Conservation (phyloP, 179 eudicot genomes). For the Drosera spatulata region DNA sequence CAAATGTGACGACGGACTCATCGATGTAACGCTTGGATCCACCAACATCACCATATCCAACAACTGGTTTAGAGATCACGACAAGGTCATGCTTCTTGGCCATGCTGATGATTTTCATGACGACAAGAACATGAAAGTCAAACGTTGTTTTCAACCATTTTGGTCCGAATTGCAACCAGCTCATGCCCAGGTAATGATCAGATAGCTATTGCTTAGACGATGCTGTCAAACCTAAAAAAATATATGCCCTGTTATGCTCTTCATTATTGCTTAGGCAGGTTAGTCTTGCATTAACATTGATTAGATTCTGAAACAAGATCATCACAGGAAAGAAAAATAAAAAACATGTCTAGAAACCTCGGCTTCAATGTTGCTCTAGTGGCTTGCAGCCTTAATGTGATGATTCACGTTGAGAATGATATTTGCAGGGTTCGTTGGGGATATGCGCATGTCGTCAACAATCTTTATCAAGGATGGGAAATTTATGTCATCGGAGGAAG, state of each 20-base stretch:
- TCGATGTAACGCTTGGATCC: constrained; percentile 72
- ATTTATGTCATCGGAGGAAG: constrained; percentile 84
- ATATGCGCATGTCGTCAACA: too few species aligned
- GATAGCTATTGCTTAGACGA: too few species aligned
- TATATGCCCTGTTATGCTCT: too few species aligned
- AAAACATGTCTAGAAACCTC: background rate
- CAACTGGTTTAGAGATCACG: constrained; percentile 72
- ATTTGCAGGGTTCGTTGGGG: constrained; percentile 63
- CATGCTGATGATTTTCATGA: constrained; percentile 49
- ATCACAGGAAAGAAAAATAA: background rate
- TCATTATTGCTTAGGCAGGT: too few species aligned
- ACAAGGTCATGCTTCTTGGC: constrained; percentile 87
- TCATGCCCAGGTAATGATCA: constrained; percentile 95
- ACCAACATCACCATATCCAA: constrained; percentile 65
- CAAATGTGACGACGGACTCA: constrained; percentile 53
- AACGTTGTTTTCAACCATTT: constrained; percentile 75
- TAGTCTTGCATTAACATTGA: too few species aligned
- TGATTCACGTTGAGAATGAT: background rate
- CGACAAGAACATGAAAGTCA: constrained; percentile 74
- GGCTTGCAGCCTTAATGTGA: background rate
- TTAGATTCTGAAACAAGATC: too few species aligned
- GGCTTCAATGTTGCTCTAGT: background rate
- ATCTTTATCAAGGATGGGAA: constrained; percentile 78
- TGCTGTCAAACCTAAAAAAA: too few species aligned
- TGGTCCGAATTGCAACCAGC: constrained; percentile 69